These are phyloP conservation scores for Isochrysis galbana DNA, from an alignment of 78 protist genomes.

Conservation along the genomic window DNA sequence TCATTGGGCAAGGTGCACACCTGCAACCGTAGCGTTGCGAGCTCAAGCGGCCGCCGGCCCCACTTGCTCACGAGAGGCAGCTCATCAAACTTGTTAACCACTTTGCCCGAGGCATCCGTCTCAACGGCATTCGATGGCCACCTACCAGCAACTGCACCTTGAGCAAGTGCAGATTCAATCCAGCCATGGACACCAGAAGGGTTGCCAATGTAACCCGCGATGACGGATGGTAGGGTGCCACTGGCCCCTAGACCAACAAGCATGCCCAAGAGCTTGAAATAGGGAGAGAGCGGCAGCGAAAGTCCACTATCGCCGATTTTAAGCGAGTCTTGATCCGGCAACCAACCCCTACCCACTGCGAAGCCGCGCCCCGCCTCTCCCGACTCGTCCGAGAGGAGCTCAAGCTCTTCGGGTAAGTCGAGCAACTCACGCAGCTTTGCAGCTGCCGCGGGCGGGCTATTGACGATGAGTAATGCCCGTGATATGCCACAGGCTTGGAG, in stretches of 20 bases:
- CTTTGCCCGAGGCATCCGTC: background rate
- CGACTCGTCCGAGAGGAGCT: slow-evolving; percentile 15
- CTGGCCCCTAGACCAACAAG: slow-evolving; percentile 5
- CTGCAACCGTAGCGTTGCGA: slow-evolving; percentile 23
- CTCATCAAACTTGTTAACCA: slow-evolving; percentile 9
- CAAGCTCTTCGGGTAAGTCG: background rate
- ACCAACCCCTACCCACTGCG: background rate
- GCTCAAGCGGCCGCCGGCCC: slow-evolving; percentile 29
- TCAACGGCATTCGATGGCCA: background rate
- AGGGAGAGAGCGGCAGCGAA: background rate
- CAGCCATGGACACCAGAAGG: background rate
- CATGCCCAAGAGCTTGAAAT: slow-evolving; percentile 18
- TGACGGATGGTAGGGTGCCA: slow-evolving; percentile 12
- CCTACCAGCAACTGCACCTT: slow-evolving; percentile 15
- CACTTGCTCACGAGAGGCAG: background rate
- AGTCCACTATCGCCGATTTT: too few relatives aligned
- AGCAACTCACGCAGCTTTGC: background rate
- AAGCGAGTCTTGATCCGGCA: background rate
- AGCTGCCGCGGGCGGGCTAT: background rate
- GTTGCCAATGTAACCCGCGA: slow-evolving; percentile 15
- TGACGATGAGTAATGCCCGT: background rate
- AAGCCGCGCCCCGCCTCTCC: slow-evolving; percentile 29
- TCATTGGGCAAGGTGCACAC: too few relatives aligned
- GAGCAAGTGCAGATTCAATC: slow-evolving; percentile 25
- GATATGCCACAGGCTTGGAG: background rate